Conservation (phyloP, 352 stramenopile species). For the Stramenopiles sp. region DNA sequence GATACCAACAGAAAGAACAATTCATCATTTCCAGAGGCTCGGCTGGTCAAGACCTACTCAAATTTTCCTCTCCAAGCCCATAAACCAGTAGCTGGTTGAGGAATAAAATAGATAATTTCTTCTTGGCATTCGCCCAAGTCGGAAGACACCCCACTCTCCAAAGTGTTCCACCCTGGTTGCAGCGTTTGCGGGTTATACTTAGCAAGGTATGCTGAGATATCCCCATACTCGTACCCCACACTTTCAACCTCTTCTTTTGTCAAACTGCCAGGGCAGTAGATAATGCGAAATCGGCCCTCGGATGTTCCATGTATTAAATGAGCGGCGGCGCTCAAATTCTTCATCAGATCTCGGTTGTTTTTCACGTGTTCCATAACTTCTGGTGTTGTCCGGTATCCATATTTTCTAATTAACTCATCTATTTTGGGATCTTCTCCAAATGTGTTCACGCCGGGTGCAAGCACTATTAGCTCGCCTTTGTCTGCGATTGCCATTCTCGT, state of each 20-base stretch:
- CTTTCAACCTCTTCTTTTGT: slow-evolving; percentile 68
- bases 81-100: too few species aligned
- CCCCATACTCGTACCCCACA: slow-evolving; percentile 70
- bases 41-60: too few species aligned
- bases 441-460: slow-evolving; percentile 69
- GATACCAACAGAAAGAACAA: too few species aligned
- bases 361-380: slow-evolving; percentile 71
- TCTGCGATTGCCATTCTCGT: slow-evolving; percentile 90
- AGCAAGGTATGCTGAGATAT: slow-evolving; percentile 50
- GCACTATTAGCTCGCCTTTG: slow-evolving; percentile 72
- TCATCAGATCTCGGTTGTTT: slow-evolving; percentile 72
- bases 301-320: slow-evolving; percentile 91
- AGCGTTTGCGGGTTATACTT: too few species aligned
- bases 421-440: slow-evolving; percentile 85
- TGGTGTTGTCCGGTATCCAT: slow-evolving; percentile 82
- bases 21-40: too few species aligned
- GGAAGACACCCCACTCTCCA: too few species aligned
- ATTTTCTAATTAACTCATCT: slow-evolving; percentile 83
- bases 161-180: too few species aligned
- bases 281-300: slow-evolving; percentile 87
- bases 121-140: too few species aligned
- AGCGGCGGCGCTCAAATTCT: slow-evolving; percentile 74
- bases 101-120: too few species aligned
- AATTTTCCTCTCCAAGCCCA: too few species aligned
- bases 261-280: slow-evolving; percentile 73